These are phyloP conservation scores for Malassezia yamatoensis DNA, from an alignment of 1,284 basidiomycete species.

Conservation along the genomic window DNA sequence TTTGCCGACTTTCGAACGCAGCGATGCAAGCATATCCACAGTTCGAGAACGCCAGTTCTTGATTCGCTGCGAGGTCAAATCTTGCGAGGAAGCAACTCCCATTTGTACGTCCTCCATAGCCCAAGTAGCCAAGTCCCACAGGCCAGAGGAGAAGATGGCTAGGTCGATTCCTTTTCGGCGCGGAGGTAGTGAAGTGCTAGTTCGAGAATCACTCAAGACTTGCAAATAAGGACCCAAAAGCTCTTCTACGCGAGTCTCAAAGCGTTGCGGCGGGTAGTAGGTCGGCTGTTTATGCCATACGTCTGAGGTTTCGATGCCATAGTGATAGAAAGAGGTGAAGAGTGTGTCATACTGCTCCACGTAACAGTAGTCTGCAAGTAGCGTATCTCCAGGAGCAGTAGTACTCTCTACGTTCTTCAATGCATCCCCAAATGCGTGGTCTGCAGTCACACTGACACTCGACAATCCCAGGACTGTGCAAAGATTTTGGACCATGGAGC, in stretches of 20 bases:
- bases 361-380: conserved; percentile 49
- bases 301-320: conserved; percentile 47
- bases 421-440: conserved; percentile 39
- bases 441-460: conserved; percentile 37
- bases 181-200: conserved; percentile 11
- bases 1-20: conserved; percentile 17
- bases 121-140: conserved; percentile 49
- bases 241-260: conserved; percentile 47
- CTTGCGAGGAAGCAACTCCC: conserved; percentile 26
- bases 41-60: conserved; percentile 45
- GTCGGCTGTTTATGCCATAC: conserved; percentile 41
- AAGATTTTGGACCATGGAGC: conserved; percentile 48
- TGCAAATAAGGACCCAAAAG: conserved; percentile 42
- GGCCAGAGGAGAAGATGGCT: conserved; percentile 45
- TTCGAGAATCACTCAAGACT: background rate
- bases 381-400: conserved; percentile 25
- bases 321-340: conserved; percentile 48
- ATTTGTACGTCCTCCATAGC: conserved; percentile 44
- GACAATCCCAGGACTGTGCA: conserved; percentile 47
- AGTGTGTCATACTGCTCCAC: conserved; percentile 44
- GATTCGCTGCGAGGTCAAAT: conserved; percentile 42
- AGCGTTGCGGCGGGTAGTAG: conserved; percentile 45
- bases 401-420: conserved; percentile 21
- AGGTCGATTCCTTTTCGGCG: conserved; percentile 42
- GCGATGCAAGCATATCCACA: conserved; percentile 35